phyloP scores from a whole-genome alignment of 2,329 filamentous ascomycete species.

The Trichoderma citrinoviride region DNA sequence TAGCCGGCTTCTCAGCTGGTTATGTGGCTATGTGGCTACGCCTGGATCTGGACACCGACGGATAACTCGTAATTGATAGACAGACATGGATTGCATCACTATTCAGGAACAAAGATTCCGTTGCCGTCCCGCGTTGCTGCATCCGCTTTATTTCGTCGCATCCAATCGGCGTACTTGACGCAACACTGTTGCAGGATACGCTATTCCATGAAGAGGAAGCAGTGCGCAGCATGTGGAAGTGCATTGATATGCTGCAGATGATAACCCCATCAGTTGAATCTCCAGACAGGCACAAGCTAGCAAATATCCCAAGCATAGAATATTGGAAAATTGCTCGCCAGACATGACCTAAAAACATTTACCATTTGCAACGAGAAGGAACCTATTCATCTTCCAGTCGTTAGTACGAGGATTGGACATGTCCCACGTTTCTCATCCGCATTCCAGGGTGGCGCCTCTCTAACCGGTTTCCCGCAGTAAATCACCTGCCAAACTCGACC shows the following conservation, averaged over 20 bases:
- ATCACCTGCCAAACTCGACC: constrained; percentile 11
- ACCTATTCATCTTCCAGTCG: no score
- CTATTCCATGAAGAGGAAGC: constrained; percentile 15
- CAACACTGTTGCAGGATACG: not conserved
- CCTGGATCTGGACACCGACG: no score
- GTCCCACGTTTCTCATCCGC: not conserved
- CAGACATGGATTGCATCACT: no score
- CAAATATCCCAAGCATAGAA: not conserved
- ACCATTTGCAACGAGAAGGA: no score
- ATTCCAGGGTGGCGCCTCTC: not conserved
- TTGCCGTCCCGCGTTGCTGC: not conserved
- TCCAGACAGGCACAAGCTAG: not conserved
- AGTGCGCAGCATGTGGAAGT: constrained; percentile 2
- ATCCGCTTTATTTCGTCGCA: not conserved
- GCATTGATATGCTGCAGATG: not conserved
- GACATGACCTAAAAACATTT: no score
- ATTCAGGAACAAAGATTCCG: not conserved
- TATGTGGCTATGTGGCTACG: no score
- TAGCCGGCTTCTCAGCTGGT: no score
- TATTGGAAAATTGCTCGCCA: no score
- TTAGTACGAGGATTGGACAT: no score
- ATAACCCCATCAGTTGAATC: not conserved
- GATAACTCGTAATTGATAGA: no score
- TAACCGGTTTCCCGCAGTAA: not conserved
- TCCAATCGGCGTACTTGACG: not conserved